Percentiles rank a stretch among this genome's conserved stretches.
Conservation (phyloP, 2,329 filamentous ascomycete species). For the Myriosclerotinia scirpicola region DNA sequence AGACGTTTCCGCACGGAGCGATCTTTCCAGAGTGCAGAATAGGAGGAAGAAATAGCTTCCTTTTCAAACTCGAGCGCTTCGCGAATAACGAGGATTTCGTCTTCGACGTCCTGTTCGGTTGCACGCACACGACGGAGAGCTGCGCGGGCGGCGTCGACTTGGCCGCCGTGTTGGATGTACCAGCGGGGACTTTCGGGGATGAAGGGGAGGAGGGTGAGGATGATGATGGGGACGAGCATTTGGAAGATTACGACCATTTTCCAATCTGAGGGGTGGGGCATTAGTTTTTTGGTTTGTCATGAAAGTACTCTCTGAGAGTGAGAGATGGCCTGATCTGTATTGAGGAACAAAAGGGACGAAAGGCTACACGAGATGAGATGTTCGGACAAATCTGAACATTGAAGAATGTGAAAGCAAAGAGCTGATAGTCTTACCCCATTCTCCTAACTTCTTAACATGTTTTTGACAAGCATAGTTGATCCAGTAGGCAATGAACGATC, state of each 20-base stretch:
- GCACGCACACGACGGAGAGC: slow-evolving; percentile 62
- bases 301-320: no score
- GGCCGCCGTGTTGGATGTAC: slow-evolving; percentile 59
- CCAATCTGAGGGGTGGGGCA: slow-evolving; percentile 51
- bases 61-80: slow-evolving; percentile 72
- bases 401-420: background rate
- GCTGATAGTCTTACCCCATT: slow-evolving; percentile 52
- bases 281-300: no score
- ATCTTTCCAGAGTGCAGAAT: slow-evolving; percentile 69
- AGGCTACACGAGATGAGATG: background rate
- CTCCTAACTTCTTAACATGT: slow-evolving; percentile 45
- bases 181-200: slow-evolving; percentile 69
- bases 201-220: slow-evolving; percentile 62
- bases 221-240: slow-evolving; percentile 63
- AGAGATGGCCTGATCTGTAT: background rate
- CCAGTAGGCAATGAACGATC: slow-evolving; percentile 41
- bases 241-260: slow-evolving; percentile 73
- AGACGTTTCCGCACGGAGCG: slow-evolving; percentile 66
- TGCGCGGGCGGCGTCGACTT: slow-evolving; percentile 51
- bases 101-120: slow-evolving; percentile 53
- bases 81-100: slow-evolving; percentile 63
- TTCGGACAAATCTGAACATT: background rate
- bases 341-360: no score
- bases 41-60: slow-evolving; percentile 62
- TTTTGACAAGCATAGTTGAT: slow-evolving; percentile 33